Evolutionary conservation across 139 green algal genomes (phyloP), one percentile per base, ranked within the genome.

Genomic region (Edaphochlamys debaryana): DNA sequence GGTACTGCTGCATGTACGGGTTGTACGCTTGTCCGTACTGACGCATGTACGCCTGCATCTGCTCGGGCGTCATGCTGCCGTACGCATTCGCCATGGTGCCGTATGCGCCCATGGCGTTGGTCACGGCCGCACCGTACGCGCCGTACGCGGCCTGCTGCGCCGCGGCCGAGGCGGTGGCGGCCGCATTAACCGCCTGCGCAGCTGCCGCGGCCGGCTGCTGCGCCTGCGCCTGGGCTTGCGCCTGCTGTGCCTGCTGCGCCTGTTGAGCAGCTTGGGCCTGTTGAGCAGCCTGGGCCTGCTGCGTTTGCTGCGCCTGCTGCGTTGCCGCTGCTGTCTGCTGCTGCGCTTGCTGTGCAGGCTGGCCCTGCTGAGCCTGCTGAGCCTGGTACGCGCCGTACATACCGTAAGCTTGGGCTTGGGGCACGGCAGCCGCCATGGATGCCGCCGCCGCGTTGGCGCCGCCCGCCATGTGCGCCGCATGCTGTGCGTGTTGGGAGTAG

Each of bases 41-140:
- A 8, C 71, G 52, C 67, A 87, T 73, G 62, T 79, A 87, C 36
- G 72, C 52, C 36, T 82, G 72, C 64, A 83, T 79, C 77, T 82
- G 72, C 72, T 78, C 62, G 64, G 32, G 60, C 8, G 75, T 81
- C 74, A 80, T 69, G 27, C 20, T 58, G 52, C 58, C 74, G 7
- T 63, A 23, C 27, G 38, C 62, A 42, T 41, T 60, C 75, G 71
- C 60, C 75, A 81, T 81, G 30, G 60, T 60, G 23, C 58, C 38
- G 41, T 81, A 81, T n/a, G n/a, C n/a, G n/a, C n/a, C n/a, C n/a
- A n/a, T n/a, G n/a, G n/a, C n/a, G n/a, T n/a, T n/a, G n/a, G n/a
- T n/a, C 75, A 81, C 63, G 4, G 75, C 58, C 29, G 71, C 60
- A 6, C 75, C 75, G 42, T 81, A 81, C 29, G 58, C 75, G 22